A percentile compares a stretch with the other conserved stretches of the same genome.
Evolutionary conservation across 75 land plant genomes (phyloP).

Genomic region (Pinus tabuliformis): DNA sequence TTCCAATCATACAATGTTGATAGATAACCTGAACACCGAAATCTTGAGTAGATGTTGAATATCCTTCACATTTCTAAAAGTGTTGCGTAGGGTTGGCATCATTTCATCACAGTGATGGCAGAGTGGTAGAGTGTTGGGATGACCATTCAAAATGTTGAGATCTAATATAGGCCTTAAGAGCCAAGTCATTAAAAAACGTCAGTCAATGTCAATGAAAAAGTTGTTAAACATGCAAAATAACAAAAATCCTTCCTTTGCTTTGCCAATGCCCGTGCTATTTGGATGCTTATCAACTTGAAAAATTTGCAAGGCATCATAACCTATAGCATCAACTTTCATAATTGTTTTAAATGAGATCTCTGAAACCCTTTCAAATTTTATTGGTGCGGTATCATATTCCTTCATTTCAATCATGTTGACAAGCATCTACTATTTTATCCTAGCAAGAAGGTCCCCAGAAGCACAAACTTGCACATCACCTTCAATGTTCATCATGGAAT

Average conservation of each 20-base stretch:
- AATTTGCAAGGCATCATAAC: constrained; percentile 86
- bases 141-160: constrained; percentile 61
- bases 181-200: constrained; percentile 52
- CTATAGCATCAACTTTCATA: constrained; percentile 76
- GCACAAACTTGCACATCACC: constrained; percentile 98
- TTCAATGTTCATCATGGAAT: constrained; percentile 84
- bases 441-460: constrained; percentile 90
- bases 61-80: constrained; percentile 76
- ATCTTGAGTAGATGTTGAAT: constrained; percentile 75
- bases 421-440: constrained; percentile 82
- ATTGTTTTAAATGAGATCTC: constrained; percentile 83
- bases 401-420: constrained; percentile 62
- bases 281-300: constrained; percentile 96
- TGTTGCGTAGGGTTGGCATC: constrained; percentile 53
- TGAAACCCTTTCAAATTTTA: constrained; percentile 59
- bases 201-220: not conserved
- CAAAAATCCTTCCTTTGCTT: constrained; percentile 89
- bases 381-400: constrained; percentile 50
- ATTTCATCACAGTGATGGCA: constrained; percentile 72
- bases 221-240: not conserved
- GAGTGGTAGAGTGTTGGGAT: constrained; percentile 83
- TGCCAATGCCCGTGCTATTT: constrained; percentile 97
- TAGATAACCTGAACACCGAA: constrained; percentile 68
- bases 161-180: constrained; percentile 91
- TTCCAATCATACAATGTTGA: constrained; percentile 75